Percentiles rank a stretch among this genome's conserved stretches.
Evolutionary conservation across 1,284 basidiomycete genomes (phyloP).

Genomic region (Ustilago trichophora): DNA sequence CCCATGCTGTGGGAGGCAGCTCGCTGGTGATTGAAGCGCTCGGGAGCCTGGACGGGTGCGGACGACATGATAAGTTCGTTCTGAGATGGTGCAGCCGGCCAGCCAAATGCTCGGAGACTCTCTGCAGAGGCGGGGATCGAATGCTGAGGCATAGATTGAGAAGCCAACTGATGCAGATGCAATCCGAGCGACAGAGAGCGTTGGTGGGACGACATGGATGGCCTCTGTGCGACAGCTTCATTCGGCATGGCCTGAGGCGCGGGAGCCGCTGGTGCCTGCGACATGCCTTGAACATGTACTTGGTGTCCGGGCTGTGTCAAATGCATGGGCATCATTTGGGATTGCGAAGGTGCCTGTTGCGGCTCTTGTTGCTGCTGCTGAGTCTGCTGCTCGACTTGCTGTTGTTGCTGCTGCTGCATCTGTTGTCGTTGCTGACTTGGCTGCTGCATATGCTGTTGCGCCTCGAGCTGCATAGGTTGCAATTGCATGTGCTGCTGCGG

Average conservation of each 20-base stretch:
- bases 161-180: constrained; percentile 35
- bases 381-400: constrained; percentile 3
- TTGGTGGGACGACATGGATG: constrained; percentile 30
- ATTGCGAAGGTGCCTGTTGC: neutral
- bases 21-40: constrained; percentile 28
- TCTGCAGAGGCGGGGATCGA: constrained; percentile 30
- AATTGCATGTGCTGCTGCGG: constrained; percentile 18
- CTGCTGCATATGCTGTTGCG: constrained; percentile 16
- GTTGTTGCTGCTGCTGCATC: neutral
- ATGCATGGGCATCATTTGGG: constrained; percentile 32
- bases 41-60: constrained; percentile 14
- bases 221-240: constrained; percentile 19
- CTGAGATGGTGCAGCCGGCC: constrained; percentile 34
- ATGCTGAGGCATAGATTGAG: constrained; percentile 30
- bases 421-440: constrained; percentile 7
- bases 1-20: constrained; percentile 36
- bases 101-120: constrained; percentile 27
- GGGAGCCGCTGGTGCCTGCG: constrained; percentile 4
- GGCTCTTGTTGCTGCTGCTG: constrained; percentile 10
- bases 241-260: constrained; percentile 6
- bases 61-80: constrained; percentile 35
- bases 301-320: constrained; percentile 18
- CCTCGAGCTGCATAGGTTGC: constrained; percentile 24
- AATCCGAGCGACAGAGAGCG: constrained; percentile 38
- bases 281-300: constrained; percentile 13